Evolutionary conservation across 495 filamentous ascomycete species (phyloP).

Genomic region (Lentithecium fluviatile): DNA sequence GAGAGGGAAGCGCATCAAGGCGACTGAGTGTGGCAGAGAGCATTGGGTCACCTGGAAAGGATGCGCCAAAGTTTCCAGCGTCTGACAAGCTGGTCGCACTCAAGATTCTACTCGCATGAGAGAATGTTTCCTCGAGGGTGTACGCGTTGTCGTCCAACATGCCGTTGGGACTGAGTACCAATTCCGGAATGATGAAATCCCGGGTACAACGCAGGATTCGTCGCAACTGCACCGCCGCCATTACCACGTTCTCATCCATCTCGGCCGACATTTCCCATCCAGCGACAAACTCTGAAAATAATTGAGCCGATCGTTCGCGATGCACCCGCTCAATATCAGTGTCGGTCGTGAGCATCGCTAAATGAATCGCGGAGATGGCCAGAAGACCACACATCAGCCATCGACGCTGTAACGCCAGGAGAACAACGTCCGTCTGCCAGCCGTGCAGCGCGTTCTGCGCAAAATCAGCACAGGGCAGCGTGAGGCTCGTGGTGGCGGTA

Average conservation of each 20-base stretch:
- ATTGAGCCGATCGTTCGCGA: neutral
- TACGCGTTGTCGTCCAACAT: too few relatives aligned
- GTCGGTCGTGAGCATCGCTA: conserved; percentile 31
- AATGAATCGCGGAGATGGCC: conserved; percentile 40
- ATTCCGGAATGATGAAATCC: too few relatives aligned
- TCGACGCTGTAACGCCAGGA: conserved; percentile 35
- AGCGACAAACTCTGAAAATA: neutral
- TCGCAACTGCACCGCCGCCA: too few relatives aligned
- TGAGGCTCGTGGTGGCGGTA: conserved; percentile 42
- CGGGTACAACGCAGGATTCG: too few relatives aligned
- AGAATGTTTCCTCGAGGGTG: too few relatives aligned
- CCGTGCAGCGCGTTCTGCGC: conserved; percentile 6
- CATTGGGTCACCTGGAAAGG: neutral
- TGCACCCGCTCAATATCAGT: neutral
- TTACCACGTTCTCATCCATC: too few relatives aligned
- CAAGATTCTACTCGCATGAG: too few relatives aligned
- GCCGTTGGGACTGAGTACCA: too few relatives aligned
- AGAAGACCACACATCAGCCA: conserved; percentile 41
- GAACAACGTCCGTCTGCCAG: conserved; percentile 38
- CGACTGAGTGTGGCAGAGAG: conserved; percentile 19
- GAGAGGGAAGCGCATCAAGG: conserved; percentile 34
- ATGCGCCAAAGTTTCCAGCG: neutral
- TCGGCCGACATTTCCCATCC: too few relatives aligned
- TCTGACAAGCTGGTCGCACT: neutral
- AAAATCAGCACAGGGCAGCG: conserved; percentile 35